These are phyloP conservation scores for Coemansia sp. DNA, from an alignment of 371 early-diverging fungal genomes.

Conservation along the genomic window DNA sequence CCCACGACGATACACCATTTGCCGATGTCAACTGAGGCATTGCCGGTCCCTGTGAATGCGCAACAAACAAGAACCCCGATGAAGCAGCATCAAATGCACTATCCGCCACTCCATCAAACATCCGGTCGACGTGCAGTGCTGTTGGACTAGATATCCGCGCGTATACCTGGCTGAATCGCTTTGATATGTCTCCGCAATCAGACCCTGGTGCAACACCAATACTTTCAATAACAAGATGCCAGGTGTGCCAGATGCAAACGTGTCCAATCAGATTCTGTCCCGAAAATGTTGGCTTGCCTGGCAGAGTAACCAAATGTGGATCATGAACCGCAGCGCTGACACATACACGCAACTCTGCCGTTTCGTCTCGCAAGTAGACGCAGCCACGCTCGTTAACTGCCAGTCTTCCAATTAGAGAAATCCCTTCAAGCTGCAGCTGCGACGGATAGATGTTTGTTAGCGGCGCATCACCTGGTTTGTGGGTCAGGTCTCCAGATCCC, in stretches of 20 bases:
- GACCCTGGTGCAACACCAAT: slow-evolving; percentile 2
- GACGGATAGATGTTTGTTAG: slow-evolving; percentile 8
- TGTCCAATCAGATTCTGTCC: slow-evolving; percentile 37
- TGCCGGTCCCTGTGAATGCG: slow-evolving; percentile 14
- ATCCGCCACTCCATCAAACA: slow-evolving; percentile 21
- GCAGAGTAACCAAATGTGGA: not conserved
- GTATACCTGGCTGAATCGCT: slow-evolving; percentile 15
- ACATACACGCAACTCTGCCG: slow-evolving; percentile 16
- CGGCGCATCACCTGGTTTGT: not conserved
- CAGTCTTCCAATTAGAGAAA: slow-evolving; percentile 32
- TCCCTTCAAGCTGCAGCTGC: slow-evolving; percentile 20
- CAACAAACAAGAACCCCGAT: slow-evolving; percentile 18
- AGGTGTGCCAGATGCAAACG: slow-evolving; percentile 28
- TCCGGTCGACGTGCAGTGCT: slow-evolving; percentile 7
- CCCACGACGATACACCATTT: not conserved
- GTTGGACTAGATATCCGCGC: slow-evolving; percentile 15
- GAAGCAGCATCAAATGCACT: not conserved
- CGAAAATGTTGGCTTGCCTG: slow-evolving; percentile 7
- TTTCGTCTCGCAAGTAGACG: slow-evolving; percentile 29
- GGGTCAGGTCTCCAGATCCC: not conserved
- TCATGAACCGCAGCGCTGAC: not conserved
- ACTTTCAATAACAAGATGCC: slow-evolving; percentile 22
- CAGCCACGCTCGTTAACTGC: slow-evolving; percentile 24
- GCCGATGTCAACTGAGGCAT: not conserved
- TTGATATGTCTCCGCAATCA: slow-evolving; percentile 29